Evolutionary conservation across 306 rosid genomes (phyloP), one percentile per base, ranked within the genome.

Genomic region (Malus asiatica): DNA sequence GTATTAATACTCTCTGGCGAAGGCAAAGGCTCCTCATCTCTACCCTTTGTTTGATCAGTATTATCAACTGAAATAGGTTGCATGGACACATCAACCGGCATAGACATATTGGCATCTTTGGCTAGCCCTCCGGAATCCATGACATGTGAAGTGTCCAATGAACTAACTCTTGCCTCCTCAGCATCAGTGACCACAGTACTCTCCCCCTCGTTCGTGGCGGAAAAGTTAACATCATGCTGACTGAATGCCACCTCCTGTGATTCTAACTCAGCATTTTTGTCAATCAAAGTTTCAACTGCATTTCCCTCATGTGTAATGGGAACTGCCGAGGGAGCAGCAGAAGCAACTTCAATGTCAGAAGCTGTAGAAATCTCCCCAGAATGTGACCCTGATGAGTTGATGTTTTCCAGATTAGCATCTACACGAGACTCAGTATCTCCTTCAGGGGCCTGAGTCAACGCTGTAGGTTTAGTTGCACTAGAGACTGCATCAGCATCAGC

Each of bases 401-500:
- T 30, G 51, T 40, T 72, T 77, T 52, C 76, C 40, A 63, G 53
- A 77, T 84, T 71, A 44, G 80, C 78, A 45, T 81, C 89, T 51
- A 45, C 58, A 69, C 32, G 79, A 75, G 82, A 61, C 72, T 83
- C 84, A 75, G 75, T 68, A 81, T 83, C 86, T 69, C 79, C 92
- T 70, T 79, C 94, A 57, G 78, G 55, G 44, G 75, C 82, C 76
- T 63, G 86, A 71, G 89, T 78, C 44, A 60, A 74, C 25, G 79
- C 76, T 5, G 75, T 60, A 64, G 88, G 71, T 76, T 71, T 51
- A 25, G 82, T 72, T 13, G 71, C 42, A 77, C 57, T 75, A 29
- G 86, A 79, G 59, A 66, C 81, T 51, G 85, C 83, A 77, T 90
- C 85, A 18, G 82, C 83, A 77, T 90, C 98, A 61, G 80, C 72